Evolutionary conservation across 345 rosid genomes (phyloP), one percentile per base, ranked within the genome.

Genomic region (Eucalyptus paniculata): DNA sequence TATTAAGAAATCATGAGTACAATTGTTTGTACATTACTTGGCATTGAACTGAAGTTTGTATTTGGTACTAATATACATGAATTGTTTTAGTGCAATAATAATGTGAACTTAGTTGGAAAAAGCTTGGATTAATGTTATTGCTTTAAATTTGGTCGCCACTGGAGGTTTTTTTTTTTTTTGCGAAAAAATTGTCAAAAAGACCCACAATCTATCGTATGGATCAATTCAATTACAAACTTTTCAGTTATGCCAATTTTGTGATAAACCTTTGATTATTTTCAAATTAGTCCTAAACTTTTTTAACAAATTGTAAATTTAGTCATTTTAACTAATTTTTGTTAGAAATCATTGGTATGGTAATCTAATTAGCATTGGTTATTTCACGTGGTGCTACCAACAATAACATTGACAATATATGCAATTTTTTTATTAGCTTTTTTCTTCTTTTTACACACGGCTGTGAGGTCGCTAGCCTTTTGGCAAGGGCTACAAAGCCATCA

Each of bases 311-410:
- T 28, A 30, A 28, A 60, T 28, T 28, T 60, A 60, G 34, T 60
- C 34, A 12, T 60, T 28, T 14, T 0, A 6, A 3, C 8, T 60
- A 28, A 28, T 28, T 28, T 60, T 28, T 12, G 32, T 4, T 5
- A 12, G n/a, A 60, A 60, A 28, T 12, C 9, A 28, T 60, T 28
- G 8, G n/a, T 4, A 28, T 60, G 69, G 32, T 26, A 10, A 26
- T 60, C 7, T 1, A 60, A 60, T 60, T 2, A 28, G 2, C 0
- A 0, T 11, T 60, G n/a, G 14, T 26, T 26, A 12, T 60, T 12
- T 12, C 14, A 60, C 4, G 4, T 60, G 17, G 16, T 0, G 2
- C 16, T 10, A 11, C 30, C 6, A 24, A 0, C 0, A 5, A 1
- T 24, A 24, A 24, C 30, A 4, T 56, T 4, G 30, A 56, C 30